Base-by-base conservation (phyloP, 768 basidiomycete genomes). In the Termitomyces sp. region DNA sequence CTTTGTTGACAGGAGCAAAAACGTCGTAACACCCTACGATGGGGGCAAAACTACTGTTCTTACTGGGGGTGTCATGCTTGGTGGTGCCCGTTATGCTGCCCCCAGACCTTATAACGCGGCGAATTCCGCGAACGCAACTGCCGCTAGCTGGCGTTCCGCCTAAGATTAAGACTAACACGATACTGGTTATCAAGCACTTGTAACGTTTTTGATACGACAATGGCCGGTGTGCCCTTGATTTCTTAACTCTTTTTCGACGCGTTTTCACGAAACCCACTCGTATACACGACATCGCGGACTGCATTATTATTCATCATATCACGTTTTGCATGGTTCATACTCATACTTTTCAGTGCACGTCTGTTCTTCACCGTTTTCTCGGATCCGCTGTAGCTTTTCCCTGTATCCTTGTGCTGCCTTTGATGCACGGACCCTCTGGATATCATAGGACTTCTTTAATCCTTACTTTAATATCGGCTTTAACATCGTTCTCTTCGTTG, bases 51-150 rank as follows among this genome's bases (percentile, higher is more conserved):
- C 90, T 53, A 91, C 90, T 29, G 90, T 92, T 49, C 82, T 92
- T 63, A 91, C 90, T 3, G 90, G 90, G 56, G 90, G 90, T 61
- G 90, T 92, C 62, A 92, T 92, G 90, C 87, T 92, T 59, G 90
- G 89, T 49, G 77, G 76, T 48, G 76, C 66, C 8, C 58, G 59
- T 68, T 78, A 43, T 27, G 38, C 53, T 42, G 29, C 58, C 14
- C 35, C 56, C 38, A 77, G 73, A 61, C 47, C 66, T 11, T 59
- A 53, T 19, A 54, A 42, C 25, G 59, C 56, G 57, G 68, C 52
- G 67, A 73, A 61, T 57, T 64, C 64, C 66, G 66, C 67, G 65
- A 71, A 56, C 53, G 67, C 58, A 62, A 68, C 62, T 63, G 66
- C 69, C 58, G 65, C 68, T 73, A 80, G 70, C 81, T 87, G 87